Evolutionary conservation across 495 filamentous ascomycete genomes (phyloP).

Genomic region (Aspergillus panamensis): DNA sequence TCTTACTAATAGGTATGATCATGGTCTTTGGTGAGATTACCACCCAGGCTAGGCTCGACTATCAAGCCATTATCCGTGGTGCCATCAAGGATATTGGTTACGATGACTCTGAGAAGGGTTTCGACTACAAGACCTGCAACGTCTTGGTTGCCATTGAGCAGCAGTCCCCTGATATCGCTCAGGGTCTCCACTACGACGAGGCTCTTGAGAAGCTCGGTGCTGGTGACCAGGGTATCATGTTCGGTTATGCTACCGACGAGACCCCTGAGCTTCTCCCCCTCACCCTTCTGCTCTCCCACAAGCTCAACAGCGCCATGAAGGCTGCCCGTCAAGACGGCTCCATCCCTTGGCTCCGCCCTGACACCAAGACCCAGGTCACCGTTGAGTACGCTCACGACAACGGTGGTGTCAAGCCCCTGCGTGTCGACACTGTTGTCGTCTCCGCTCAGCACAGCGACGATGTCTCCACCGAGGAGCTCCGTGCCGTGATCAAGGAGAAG

Average conservation of each 20-base stretch:
- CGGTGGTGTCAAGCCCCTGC: slow-evolving; percentile 85
- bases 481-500: slow-evolving; percentile 95
- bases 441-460: slow-evolving; percentile 88
- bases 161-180: slow-evolving; percentile 97
- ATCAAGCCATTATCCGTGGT: slow-evolving; percentile 93
- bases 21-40: slow-evolving; percentile 99
- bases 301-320: slow-evolving; percentile 91
- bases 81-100: slow-evolving; percentile 99
- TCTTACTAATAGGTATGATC: slow-evolving; percentile 94
- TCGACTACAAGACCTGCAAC: slow-evolving; percentile 99
- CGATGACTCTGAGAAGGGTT: slow-evolving; percentile 93
- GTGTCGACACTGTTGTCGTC: slow-evolving; percentile 96
- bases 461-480: slow-evolving; percentile 87
- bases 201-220: slow-evolving; percentile 96
- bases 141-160: slow-evolving; percentile 98
- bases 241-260: slow-evolving; percentile 99
- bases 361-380: slow-evolving; percentile 99
- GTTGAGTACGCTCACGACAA: slow-evolving; percentile 96
- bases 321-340: slow-evolving; percentile 78
- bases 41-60: slow-evolving; percentile 91
- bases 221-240: slow-evolving; percentile 99
- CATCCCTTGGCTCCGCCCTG: slow-evolving; percentile 91
- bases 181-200: slow-evolving; percentile 95
- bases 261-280: slow-evolving; percentile 95
- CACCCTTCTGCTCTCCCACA: slow-evolving; percentile 89